Evolutionary conservation across 164 flowering plant species (phyloP).

Genomic region (Vitis labrusca): DNA sequence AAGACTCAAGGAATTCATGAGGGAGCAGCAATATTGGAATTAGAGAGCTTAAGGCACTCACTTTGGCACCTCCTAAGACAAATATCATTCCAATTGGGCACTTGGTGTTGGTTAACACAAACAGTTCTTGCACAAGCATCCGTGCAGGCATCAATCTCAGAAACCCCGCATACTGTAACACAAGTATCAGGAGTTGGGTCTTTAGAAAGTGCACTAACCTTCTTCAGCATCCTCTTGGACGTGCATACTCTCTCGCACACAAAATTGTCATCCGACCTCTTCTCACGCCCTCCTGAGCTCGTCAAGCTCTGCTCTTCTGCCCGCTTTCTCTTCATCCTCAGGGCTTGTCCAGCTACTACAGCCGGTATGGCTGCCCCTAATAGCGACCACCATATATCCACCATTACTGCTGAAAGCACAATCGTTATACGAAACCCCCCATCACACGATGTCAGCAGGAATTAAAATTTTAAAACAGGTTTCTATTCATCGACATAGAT

Average conservation of each 20-base stretch:
- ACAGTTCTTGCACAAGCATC: slow-evolving; percentile 84
- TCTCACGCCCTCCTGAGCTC: slow-evolving; percentile 62
- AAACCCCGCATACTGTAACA: slow-evolving; percentile 42
- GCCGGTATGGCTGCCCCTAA: slow-evolving; percentile 29
- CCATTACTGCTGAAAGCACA: slow-evolving; percentile 31
- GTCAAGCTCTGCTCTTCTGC: slow-evolving; percentile 57
- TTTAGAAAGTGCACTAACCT: slow-evolving; percentile 68
- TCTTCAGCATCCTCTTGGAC: slow-evolving; percentile 72
- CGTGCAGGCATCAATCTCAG: slow-evolving; percentile 70
- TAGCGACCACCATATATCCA: slow-evolving; percentile 63
- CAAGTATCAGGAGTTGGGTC: slow-evolving; percentile 49
- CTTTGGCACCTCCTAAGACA: slow-evolving; percentile 14
- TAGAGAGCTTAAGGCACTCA: slow-evolving; percentile 21
- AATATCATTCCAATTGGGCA: slow-evolving; percentile 18
- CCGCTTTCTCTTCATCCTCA: slow-evolving; percentile 48
- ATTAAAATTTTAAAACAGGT: too few species aligned
- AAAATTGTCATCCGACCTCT: slow-evolving; percentile 65
- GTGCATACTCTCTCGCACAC: slow-evolving; percentile 82
- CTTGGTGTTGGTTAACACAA: slow-evolving; percentile 38
- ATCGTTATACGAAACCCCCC: too few species aligned
- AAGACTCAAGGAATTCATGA: background rate
- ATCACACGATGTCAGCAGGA: too few species aligned
- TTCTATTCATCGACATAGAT: too few species aligned
- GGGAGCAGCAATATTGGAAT: background rate
- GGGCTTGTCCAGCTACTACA: slow-evolving; percentile 52